Evolutionary conservation across 31 red algal species (phyloP).

Genomic region (Asparagopsis taxiformis): DNA sequence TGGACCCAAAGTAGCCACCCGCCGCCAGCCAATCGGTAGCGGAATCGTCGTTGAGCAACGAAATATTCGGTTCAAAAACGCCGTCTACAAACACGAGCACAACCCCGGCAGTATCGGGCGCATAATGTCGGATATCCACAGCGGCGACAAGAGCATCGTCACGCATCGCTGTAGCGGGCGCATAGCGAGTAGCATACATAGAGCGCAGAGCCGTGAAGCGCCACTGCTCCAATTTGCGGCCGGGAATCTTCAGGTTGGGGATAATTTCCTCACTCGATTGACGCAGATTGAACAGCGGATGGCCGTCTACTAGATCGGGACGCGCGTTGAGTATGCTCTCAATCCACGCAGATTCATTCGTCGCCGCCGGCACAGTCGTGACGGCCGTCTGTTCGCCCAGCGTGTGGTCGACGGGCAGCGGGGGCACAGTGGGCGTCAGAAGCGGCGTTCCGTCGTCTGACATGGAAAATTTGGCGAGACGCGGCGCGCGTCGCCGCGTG

Average conservation of each 20-base stretch:
- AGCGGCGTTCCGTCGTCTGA: neutral
- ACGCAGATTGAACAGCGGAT: conserved; percentile 16
- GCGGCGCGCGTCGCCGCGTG: neutral
- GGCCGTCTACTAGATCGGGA: no score
- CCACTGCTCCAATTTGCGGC: conserved; percentile 41
- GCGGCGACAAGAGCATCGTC: neutral
- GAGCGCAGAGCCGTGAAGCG: conserved; percentile 62
- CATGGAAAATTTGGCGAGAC: neutral
- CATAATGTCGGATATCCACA: conserved; percentile 29
- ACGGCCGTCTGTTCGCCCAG: conserved; percentile 17
- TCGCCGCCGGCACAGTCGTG: no score
- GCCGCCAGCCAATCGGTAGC: conserved; percentile 25
- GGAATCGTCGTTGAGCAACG: conserved; percentile 46
- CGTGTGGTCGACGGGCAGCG: neutral
- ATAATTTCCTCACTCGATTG: neutral
- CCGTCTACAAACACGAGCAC: conserved; percentile 73
- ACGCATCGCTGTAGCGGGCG: neutral
- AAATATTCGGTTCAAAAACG: conserved; percentile 29
- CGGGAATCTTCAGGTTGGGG: neutral
- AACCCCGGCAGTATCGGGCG: conserved; percentile 51
- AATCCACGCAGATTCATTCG: conserved; percentile 4
- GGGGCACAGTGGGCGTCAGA: neutral
- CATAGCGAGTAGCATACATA: conserved; percentile 51
- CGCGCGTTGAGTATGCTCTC: conserved; percentile 4
- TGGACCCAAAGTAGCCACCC: conserved; percentile 60